Conservation (phyloP, 2,329 filamentous ascomycete genomes). For the Epichloe elymi region DNA sequence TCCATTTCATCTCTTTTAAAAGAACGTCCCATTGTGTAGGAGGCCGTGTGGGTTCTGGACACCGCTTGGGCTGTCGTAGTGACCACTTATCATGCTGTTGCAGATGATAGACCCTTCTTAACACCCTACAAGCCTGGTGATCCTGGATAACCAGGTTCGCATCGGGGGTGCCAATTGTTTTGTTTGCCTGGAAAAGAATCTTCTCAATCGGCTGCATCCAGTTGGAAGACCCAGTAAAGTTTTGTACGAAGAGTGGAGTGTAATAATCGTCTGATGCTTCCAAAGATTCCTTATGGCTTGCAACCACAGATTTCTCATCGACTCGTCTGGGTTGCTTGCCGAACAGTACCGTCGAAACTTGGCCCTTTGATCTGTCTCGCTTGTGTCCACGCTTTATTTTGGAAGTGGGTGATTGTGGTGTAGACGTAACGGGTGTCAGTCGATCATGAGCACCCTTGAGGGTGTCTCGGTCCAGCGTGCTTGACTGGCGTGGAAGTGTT, state of each 20-base stretch:
- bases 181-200: constrained; percentile 70
- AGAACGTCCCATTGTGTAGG: constrained; percentile 76
- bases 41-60: constrained; percentile 64
- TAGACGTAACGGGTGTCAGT: constrained; percentile 28
- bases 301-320: constrained; percentile 32
- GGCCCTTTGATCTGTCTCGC: constrained; percentile 48
- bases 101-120: constrained; percentile 77
- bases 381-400: constrained; percentile 24
- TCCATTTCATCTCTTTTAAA: constrained; percentile 90
- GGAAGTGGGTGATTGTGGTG: constrained; percentile 28
- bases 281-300: constrained; percentile 26
- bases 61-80: constrained; percentile 74
- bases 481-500: constrained; percentile 26
- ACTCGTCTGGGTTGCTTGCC: constrained; percentile 47
- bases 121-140: constrained; percentile 72
- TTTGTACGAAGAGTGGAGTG: constrained; percentile 47
- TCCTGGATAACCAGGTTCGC: constrained; percentile 74
- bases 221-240: constrained; percentile 38
- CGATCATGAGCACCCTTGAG: constrained; percentile 20
- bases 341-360: constrained; percentile 65
- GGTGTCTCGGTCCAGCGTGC: constrained; percentile 21
- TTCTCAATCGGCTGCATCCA: constrained; percentile 55
- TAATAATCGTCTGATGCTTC: constrained; percentile 50
- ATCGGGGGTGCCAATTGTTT: constrained; percentile 78
- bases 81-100: constrained; percentile 92